Evolutionary conservation across 2,329 filamentous ascomycete genomes (phyloP), one percentile per base, ranked within the genome.

Genomic region (Ramichloridium luteum): DNA sequence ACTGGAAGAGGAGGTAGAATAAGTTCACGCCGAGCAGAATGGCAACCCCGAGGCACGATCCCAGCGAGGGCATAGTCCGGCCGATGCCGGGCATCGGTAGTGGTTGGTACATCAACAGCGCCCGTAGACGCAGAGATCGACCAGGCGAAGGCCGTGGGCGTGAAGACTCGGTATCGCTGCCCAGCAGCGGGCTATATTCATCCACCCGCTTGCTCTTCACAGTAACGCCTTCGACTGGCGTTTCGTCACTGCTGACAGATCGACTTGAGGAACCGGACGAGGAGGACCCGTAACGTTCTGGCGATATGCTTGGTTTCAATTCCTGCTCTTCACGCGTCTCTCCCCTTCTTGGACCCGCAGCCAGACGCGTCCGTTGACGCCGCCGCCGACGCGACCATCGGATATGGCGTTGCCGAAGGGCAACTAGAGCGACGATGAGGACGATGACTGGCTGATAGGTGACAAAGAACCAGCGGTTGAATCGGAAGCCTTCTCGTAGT

Each of bases 1-100:
- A n/a, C n/a, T 53, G 54, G 50, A 67, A 75, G 36, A 75, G 47
- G 17, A 68, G 62, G 48, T 71, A 74, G 49, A 75, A 75, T 16
- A 69, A 23, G 39, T 74, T 77, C 6, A 77, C 48, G 5, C 47
- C 59, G 4, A 74, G 27, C 50, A 72, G 70, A 6, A 55, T 45
- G 4, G 67, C 36, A 20, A 77, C 57, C 29, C 68, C 53, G 4
- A 77, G 39, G 0, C 68, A 67, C 0, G 66, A 67, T 4, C 59
- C 62, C 42, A 77, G 77, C 5, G 68, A 62, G 0, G 74, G 73
- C 3, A 76, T 57, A 1, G 56, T 53, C 33, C 69, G 70, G 48
- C 72, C 66, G 45, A 77, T 37, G 14, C 74, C n/a, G 0, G 70
- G 71, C 9, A 77, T 57, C 0, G 66, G 65, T 11, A 44, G 52